Evolutionary conservation across 345 rosid genomes (phyloP), one percentile per base, ranked within the genome.

Genomic region (Corchorus olitorius): DNA sequence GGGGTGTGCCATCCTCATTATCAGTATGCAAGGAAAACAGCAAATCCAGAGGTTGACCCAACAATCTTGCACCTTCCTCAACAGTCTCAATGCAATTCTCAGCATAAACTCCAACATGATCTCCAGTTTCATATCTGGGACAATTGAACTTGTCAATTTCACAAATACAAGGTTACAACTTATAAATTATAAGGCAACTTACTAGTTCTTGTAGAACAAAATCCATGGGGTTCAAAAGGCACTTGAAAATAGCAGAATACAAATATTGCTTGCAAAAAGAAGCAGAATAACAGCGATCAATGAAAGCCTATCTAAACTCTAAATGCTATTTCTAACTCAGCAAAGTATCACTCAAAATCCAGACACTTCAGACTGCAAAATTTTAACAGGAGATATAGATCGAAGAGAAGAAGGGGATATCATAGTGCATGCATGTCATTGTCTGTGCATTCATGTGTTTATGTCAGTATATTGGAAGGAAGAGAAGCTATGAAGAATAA

Each of bases 101-200:
- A 53, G 87, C 89, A 78, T 80, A 91, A 10, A 94, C 89, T 64
- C 98, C 98, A 14, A 89, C 93, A 77, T 95, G 99, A 87, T 95
- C 99, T 73, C 99, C 99, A 3, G 98, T 92, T 86, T 91, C 97
- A 83, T 93, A 93, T 83, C 98, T 94, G 89, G 72, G 67, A 37
- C 17, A 64, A 39, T 10, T 69, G 48, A 72, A 54, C 60, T 41
- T 22, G 37, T 74, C 45, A 39, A 13, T 20, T 14, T 11, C 49
- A 70, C 2, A 2, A 39, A 49, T 13, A 9, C 33, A 58, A 48
- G 58, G 66, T 62, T 27, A 54, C 12, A 72, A 72, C 27, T 62
- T 27, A 33, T 61, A 49, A 37, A 72, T 56, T 64, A 54, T 12
- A 72, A 72, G 46, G 61, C 33, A 70, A 70, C 16, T 52, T 16